phyloP scores from a whole-genome alignment of 441 rosid species.

The Omphalea diandra region DNA sequence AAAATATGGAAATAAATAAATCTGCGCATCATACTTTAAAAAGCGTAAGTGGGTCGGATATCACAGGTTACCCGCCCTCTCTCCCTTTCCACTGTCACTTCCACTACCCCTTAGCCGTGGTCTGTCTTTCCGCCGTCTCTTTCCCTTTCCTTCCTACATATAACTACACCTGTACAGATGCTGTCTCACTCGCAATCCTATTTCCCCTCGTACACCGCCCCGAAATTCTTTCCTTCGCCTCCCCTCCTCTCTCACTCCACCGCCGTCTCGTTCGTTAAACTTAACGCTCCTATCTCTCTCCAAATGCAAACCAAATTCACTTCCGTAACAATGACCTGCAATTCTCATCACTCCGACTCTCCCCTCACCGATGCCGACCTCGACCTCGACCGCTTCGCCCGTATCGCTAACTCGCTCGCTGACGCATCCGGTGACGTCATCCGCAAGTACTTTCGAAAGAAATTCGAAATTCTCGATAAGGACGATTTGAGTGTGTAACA shows the following conservation, averaged over 20 bases:
- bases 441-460: constrained; percentile 77
- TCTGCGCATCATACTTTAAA: too few relatives aligned
- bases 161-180: constrained; percentile 34
- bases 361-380: constrained; percentile 23
- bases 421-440: constrained; percentile 91
- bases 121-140: not conserved
- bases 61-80: too few relatives aligned
- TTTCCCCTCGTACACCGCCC: constrained; percentile 26
- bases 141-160: constrained; percentile 31
- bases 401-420: constrained; percentile 62
- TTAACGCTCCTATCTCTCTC: not conserved
- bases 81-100: too few relatives aligned
- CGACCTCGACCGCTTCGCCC: constrained; percentile 51
- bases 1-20: too few relatives aligned
- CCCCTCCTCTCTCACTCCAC: not conserved
- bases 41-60: too few relatives aligned
- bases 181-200: constrained; percentile 41
- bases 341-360: constrained; percentile 17
- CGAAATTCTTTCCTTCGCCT: constrained; percentile 14
- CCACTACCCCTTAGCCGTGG: too few relatives aligned
- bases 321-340: constrained; percentile 38
- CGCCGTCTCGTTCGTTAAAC: not conserved
- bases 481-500: constrained; percentile 65
- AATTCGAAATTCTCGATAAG: constrained; percentile 79
- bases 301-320: constrained; percentile 12